Conservation (phyloP, 2,329 filamentous ascomycete species). For the Lasiodiplodia sp. region DNA sequence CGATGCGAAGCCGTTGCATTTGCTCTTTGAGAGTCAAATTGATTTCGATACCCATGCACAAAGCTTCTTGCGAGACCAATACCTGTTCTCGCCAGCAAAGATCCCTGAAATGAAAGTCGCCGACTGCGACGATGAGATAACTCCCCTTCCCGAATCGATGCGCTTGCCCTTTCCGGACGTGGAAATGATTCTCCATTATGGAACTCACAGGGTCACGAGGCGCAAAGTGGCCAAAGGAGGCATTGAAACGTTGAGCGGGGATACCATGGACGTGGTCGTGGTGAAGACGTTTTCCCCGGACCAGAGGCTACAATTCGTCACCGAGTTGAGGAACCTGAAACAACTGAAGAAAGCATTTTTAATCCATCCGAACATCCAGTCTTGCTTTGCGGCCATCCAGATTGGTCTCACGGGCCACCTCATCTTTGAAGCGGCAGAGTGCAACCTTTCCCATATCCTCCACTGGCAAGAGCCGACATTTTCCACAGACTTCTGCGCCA, state of each 20-base stretch:
- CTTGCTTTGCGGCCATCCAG: constrained; percentile 11
- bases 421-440: constrained; percentile 12
- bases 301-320: not conserved
- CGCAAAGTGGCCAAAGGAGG: constrained; percentile 1
- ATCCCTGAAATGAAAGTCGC: not conserved
- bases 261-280: not conserved
- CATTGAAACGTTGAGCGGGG: not conserved
- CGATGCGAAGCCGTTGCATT: not conserved
- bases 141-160: not conserved
- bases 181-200: not conserved
- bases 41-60: not conserved
- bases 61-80: not conserved
- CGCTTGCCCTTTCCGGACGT: constrained; percentile 5
- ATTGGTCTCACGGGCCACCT: constrained; percentile 5
- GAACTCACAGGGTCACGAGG: not conserved
- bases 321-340: constrained; percentile 3
- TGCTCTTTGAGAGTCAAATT: constrained; percentile 1
- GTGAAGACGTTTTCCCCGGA: constrained; percentile 8
- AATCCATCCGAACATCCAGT: constrained; percentile 2
- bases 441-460: constrained; percentile 12
- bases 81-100: constrained; percentile 2
- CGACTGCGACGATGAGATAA: not conserved
- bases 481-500: not conserved
- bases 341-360: not conserved
- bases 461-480: constrained; percentile 1